Base-by-base conservation (phyloP, 148 eudicot genomes). In the Oxyria digyna region DNA sequence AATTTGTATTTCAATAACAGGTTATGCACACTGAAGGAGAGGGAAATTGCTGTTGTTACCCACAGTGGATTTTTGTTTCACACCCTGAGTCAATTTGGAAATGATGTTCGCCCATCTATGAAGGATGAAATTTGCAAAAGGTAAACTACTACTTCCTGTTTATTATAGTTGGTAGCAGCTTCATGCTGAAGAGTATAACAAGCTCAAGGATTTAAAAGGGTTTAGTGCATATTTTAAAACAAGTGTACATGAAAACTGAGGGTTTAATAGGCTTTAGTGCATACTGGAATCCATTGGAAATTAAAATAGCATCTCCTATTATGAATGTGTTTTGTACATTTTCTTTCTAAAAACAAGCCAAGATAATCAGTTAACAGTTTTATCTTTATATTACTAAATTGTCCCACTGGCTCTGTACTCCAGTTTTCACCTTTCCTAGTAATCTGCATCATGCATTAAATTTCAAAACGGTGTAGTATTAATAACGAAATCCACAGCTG, bases 1-100 rank as follows among this genome's bases (percentile, higher is more conserved):
- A n/a, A n/a, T n/a, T n/a, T n/a, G n/a, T n/a, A n/a, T n/a, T n/a
- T n/a, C n/a, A n/a, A n/a, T n/a, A n/a, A n/a, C n/a, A n/a, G n/a
- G n/a, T n/a, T n/a, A n/a, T n/a, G n/a, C n/a, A n/a, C n/a, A n/a
- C n/a, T n/a, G n/a, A n/a, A 87, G 68, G 98, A 93, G 79, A 89
- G 81, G 81, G 96, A 93, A 83, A 93, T 93, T 76, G 98, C 91
- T 17, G 83, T 93, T 55, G 96, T 93, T 63, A 89, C 96, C 38
- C 98, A 93, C 74, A 89, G 96, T 78, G 98, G 94, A 29, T 89
- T 89, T 81, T 80, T 89, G 78, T 74, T 77, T 77, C 96, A 87
- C 72, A 87, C 96, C 11, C 81, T 89, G 29, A 74, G 62, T 68
- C 76, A 72, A 35, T 85, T 86, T 74, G 96, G 91, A 67, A 77